A percentile compares a stretch with the other conserved stretches of the same genome.
Conservation (phyloP, 345 rosid genomes). For the Gossypium australe region DNA sequence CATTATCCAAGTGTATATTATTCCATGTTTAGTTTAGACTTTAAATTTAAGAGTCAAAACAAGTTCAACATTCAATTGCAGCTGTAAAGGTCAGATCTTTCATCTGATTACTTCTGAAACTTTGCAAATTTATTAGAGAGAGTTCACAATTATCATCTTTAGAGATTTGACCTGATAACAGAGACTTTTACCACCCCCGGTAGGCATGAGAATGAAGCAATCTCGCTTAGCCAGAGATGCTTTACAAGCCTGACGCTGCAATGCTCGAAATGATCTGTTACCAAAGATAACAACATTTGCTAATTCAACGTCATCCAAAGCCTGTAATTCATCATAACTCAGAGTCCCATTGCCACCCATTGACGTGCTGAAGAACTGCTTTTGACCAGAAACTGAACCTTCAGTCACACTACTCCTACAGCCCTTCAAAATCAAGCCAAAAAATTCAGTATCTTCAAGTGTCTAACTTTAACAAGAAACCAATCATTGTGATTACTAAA, state of each 20-base stretch:
- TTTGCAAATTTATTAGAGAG: background rate
- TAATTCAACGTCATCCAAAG: conserved; percentile 74
- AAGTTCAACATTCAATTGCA: conserved; percentile 1
- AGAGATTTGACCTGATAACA: conserved; percentile 68
- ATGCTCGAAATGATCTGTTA: conserved; percentile 54
- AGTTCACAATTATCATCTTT: background rate
- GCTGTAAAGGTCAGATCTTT: background rate
- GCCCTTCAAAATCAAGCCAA: conserved; percentile 42
- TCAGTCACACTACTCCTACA: conserved; percentile 32
- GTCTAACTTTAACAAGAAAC: background rate
- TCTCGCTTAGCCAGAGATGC: conserved; percentile 63
- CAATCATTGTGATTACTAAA: background rate
- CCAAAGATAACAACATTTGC: conserved; percentile 86
- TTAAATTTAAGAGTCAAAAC: background rate
- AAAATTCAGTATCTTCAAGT: background rate
- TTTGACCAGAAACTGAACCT: conserved; percentile 39
- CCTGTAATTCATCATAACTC: conserved; percentile 61
- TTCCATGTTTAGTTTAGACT: background rate
- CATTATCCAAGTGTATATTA: background rate
- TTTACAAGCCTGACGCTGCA: conserved; percentile 82
- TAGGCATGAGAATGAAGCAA: conserved; percentile 86
- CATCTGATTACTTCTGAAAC: background rate
- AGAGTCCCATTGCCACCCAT: conserved; percentile 33
- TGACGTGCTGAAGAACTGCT: conserved; percentile 17
- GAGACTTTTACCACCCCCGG: conserved; percentile 91